Base-by-base conservation (phyloP, 495 filamentous ascomycete genomes). In the Penicillium subrubescens region DNA sequence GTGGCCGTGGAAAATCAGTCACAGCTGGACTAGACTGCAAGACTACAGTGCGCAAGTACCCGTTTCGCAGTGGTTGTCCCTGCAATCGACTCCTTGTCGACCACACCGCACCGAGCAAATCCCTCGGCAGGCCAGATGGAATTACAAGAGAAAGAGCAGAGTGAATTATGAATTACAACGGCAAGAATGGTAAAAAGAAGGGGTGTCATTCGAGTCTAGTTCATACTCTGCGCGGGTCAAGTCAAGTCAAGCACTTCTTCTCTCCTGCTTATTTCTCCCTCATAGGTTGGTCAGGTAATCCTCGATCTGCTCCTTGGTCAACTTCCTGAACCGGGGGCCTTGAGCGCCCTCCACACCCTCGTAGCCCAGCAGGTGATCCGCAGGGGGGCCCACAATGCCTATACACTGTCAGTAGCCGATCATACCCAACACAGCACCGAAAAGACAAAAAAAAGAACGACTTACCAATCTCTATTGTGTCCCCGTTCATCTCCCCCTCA, bases 401-500 rank as follows among this genome's bases (percentile, higher is more conserved):
- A 63, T 43, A 12, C 31, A 33, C 60, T 19, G 58, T 63, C 41
- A 69, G 70, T 62, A 59, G 27, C 21, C 5, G 3, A 46, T 17
- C 4, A 34, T 33, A 29, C 35, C 5, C 5, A n/a, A n/a, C n/a
- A n/a, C n/a, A n/a, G n/a, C n/a, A n/a, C n/a, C n/a, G n/a, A n/a
- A n/a, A 37, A 8, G 6, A 31, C 14, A 41, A 21, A 35, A 33
- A 15, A 10, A 33, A 35, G 21, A 34, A 8, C 53, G 7, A 65
- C 89, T 79, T 73, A 94, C 94, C 94, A 71, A 99, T 97, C 83
- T 99, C 95, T 69, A 99, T 94, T 44, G 95, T 98, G 78, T 98
- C 96, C 55, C 95, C 95, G 72, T 92, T 98, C 95, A 98, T 97
- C 81, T 99, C 95, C 27, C 95, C 95, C 79, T 97, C 95, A 68